phyloP scores from a whole-genome alignment of 78 protist genomes.

The Emiliania huxleyi region DNA sequence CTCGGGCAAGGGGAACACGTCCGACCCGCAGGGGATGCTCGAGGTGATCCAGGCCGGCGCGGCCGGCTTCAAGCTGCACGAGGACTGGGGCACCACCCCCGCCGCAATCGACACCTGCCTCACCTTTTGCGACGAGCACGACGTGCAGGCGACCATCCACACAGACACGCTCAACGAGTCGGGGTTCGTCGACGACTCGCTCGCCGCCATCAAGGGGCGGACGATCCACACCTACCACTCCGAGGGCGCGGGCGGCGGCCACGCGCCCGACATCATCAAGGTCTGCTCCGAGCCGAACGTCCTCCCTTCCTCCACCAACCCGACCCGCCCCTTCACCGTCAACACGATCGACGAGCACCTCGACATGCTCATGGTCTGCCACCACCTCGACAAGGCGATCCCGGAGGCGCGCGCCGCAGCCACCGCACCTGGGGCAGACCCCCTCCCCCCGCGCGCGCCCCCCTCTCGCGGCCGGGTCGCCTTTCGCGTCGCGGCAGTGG shows the following conservation, averaged over 20 bases:
- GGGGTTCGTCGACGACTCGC: conserved; percentile 43
- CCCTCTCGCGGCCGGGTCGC: too few relatives aligned
- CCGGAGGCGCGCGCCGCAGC: too few relatives aligned
- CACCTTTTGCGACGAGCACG: conserved; percentile 43
- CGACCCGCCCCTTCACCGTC: conserved; percentile 26
- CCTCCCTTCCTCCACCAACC: conserved; percentile 52
- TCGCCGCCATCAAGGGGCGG: conserved; percentile 50
- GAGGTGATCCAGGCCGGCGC: conserved; percentile 31
- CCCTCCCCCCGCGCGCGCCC: too few relatives aligned
- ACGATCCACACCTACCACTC: conserved; percentile 62
- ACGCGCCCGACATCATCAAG: conserved; percentile 59
- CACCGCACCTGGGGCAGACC: too few relatives aligned
- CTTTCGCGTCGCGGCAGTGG: not conserved
- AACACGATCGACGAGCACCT: conserved; percentile 63
- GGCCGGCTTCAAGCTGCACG: conserved; percentile 53
- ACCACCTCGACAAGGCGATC: not conserved
- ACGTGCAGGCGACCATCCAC: conserved; percentile 51
- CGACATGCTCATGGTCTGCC: conserved; percentile 58
- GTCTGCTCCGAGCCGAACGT: conserved; percentile 31
- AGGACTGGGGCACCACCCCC: conserved; percentile 55
- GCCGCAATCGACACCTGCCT: conserved; percentile 49
- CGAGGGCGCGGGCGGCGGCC: conserved; percentile 64
- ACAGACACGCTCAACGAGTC: conserved; percentile 63
- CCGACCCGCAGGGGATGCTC: conserved; percentile 14
- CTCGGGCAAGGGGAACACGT: conserved; percentile 47